A percentile compares a stretch with the other conserved stretches of the same genome.
These are phyloP conservation scores for Raphanus sativus DNA, from an alignment of 345 rosid genomes.

Conservation along the genomic window DNA sequence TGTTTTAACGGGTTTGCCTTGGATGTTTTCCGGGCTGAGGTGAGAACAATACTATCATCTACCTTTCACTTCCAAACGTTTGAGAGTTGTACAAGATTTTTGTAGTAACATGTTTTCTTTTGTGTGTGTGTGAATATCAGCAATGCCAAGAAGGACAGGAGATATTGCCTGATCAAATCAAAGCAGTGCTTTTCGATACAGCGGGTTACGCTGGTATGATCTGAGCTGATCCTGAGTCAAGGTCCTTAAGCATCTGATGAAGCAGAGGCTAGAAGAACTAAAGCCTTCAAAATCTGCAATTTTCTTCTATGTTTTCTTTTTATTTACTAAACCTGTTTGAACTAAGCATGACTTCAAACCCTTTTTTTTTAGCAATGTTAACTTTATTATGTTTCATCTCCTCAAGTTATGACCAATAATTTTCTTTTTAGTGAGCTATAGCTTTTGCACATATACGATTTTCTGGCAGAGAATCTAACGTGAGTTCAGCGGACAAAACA, in stretches of 20 bases:
- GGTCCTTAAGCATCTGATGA: constrained; percentile 17
- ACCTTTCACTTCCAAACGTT: not conserved
- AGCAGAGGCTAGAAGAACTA: constrained; percentile 28
- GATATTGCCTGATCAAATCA: constrained; percentile 81
- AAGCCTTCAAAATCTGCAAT: constrained; percentile 10
- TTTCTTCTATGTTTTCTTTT: constrained; percentile 10
- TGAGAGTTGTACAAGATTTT: not conserved
- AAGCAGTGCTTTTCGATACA: constrained; percentile 83
- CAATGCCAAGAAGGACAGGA: constrained; percentile 92
- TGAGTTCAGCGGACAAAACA: not conserved
- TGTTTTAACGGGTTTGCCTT: constrained; percentile 93
- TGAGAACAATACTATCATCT: constrained; percentile 9
- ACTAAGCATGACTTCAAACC: constrained; percentile 19
- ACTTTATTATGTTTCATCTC: constrained; percentile 20
- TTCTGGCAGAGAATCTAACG: not conserved
- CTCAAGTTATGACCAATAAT: not conserved
- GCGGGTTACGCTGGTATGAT: constrained; percentile 69
- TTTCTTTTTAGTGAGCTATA: not conserved
- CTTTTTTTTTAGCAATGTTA: constrained; percentile 10
- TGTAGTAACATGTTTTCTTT: not conserved
- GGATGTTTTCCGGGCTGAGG: constrained; percentile 98
- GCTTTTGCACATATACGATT: not conserved
- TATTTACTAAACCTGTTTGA: not conserved
- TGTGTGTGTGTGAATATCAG: constrained; percentile 38
- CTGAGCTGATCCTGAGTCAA: constrained; percentile 17